A percentile compares a stretch with the other conserved stretches of the same genome.
These are phyloP conservation scores for Leccinum boreale DNA, from an alignment of 768 basidiomycete species.

Conservation along the genomic window DNA sequence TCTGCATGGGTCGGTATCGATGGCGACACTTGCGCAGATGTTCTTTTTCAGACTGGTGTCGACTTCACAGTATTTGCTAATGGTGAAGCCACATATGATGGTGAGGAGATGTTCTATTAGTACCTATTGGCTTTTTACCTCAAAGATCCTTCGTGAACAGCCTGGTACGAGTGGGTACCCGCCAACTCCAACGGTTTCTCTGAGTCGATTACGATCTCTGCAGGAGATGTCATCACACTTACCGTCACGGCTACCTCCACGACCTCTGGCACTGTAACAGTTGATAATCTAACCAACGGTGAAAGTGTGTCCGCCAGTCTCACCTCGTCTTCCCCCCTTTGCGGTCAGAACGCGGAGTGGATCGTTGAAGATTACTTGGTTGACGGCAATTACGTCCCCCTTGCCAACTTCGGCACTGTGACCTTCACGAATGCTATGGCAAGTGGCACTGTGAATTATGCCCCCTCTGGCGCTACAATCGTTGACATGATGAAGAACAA, in stretches of 20 bases:
- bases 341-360: constrained; percentile 11
- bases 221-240: constrained; percentile 9
- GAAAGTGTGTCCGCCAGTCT: neutral
- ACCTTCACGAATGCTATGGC: constrained; percentile 1
- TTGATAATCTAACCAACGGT: constrained; percentile 2
- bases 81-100: neutral
- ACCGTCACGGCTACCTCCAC: neutral
- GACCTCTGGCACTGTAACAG: neutral
- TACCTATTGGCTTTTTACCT: too few species aligned
- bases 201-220: neutral
- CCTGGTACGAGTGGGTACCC: constrained; percentile 14
- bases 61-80: neutral
- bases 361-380: constrained; percentile 2
- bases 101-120: too few species aligned
- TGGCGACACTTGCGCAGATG: neutral
- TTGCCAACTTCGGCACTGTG: constrained; percentile 8
- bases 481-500: neutral
- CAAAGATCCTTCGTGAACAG: neutral
- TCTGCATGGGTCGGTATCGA: constrained; percentile 15
- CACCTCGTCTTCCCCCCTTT: neutral
- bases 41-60: constrained; percentile 8
- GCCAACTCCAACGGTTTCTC: neutral
- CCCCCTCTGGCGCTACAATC: constrained; percentile 1
- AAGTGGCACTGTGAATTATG: neutral
- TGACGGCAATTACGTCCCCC: neutral